Evolutionary conservation across 2,329 filamentous ascomycete genomes (phyloP), one percentile per base, ranked within the genome.

Genomic region (Penicillium sp.): DNA sequence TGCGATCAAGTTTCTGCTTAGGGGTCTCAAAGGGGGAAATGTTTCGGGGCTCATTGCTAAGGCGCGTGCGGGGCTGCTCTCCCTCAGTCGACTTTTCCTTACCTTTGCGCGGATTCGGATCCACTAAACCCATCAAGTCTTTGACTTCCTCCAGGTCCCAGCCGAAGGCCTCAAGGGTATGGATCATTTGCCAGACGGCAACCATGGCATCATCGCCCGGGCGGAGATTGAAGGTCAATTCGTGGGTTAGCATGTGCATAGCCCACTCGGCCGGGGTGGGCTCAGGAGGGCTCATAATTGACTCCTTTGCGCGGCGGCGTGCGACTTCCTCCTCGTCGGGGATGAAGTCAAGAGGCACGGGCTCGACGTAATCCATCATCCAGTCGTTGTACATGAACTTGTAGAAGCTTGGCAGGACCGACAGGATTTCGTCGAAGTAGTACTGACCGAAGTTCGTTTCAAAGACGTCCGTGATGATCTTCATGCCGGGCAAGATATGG

Each of bases 371-470:
- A 19, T 79, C 72, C 23, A 79, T 65, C 87, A 92, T 89, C 62
- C 89, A 75, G 63, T 87, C 84, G 69, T 92, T 90, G 0, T 84
- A 81, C 27, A 92, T 75, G 55, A 85, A 84, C 0, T 78, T 82
- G 68, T 89, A 85, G 68, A 89, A 90, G 0, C 82, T 83, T 3
- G 84, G 84, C 55, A 83, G 81, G 11, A 87, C 69, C 0, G 79
- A 79, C 29, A 76, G 69, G 16, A 88, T 70, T 2, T 79, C 73
- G 67, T 87, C 87, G 68, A 92, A 83, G 69, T 88, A 91, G 60
- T 78, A 79, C 25, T 90, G 58, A 2, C 85, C 87, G 25, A 80
- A 79, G 60, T 81, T 82, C 25, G 90, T 72, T 56, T 85, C 76
- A 61, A 80, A 83, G 10, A 90, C 75, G 0, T 72, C 75, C 0